phyloP scores from a whole-genome alignment of 1,284 basidiomycete genomes.

The Leccinum holopus region DNA sequence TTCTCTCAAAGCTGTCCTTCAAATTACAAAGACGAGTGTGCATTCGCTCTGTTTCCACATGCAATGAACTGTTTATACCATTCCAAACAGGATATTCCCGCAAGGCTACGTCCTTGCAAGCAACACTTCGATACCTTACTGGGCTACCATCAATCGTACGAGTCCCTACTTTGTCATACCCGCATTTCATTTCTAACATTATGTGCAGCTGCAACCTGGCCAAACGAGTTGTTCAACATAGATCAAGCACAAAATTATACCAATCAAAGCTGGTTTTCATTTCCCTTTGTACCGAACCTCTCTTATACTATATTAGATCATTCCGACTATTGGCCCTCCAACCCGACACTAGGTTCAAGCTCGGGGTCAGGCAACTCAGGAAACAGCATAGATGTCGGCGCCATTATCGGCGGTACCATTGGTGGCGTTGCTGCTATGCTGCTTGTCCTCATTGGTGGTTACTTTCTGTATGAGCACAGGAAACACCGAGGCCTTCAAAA shows the following conservation, averaged over 20 bases:
- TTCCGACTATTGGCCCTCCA: conserved; percentile 14
- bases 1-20: conserved; percentile 22
- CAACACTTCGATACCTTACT: conserved; percentile 27
- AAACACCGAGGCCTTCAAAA: not conserved
- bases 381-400: conserved; percentile 15
- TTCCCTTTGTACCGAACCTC: too few relatives aligned
- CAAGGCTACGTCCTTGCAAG: conserved; percentile 17
- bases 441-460: conserved; percentile 20
- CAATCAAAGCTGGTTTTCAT: conserved; percentile 6
- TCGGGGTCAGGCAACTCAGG: conserved; percentile 7
- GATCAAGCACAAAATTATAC: conserved; percentile 13
- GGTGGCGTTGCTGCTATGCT: conserved; percentile 21
- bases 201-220: conserved; percentile 22
- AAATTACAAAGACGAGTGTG: conserved; percentile 22
- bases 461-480: conserved; percentile 18
- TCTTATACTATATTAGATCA: conserved; percentile 6
- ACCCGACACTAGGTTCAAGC: not conserved
- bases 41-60: not conserved
- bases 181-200: not conserved
- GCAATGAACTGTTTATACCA: conserved; percentile 1
- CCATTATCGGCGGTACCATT: conserved; percentile 25
- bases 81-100: conserved; percentile 22
- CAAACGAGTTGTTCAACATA: conserved; percentile 16
- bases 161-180: not conserved
- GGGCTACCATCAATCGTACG: conserved; percentile 30